A percentile compares a stretch with the other conserved stretches of the same genome.
Evolutionary conservation across 2,329 filamentous ascomycete genomes (phyloP).

Genomic region (Monilinia aucupariae): DNA sequence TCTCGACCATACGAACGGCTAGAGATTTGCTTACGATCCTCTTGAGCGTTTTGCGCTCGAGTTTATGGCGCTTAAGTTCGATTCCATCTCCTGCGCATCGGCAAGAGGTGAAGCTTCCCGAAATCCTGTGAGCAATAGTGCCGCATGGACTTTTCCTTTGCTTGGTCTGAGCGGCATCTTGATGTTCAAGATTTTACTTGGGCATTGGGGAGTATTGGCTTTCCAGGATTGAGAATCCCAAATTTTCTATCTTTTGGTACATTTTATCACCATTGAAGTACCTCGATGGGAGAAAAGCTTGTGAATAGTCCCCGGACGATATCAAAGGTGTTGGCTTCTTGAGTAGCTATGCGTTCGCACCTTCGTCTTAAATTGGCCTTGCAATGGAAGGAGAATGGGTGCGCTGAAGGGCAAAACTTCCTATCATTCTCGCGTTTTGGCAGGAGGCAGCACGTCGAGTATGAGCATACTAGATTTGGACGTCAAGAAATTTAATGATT

Average conservation of each 20-base stretch:
- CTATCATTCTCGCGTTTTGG: not conserved
- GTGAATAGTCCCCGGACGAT: too few relatives aligned
- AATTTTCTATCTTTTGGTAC: not conserved
- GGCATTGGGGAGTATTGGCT: not conserved
- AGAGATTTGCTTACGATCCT: too few relatives aligned
- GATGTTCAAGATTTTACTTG: not conserved
- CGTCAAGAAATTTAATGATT: too few relatives aligned
- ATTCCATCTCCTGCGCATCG: not conserved
- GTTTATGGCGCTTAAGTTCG: not conserved
- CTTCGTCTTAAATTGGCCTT: not conserved
- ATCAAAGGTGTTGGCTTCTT: not conserved
- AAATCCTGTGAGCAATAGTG: not conserved
- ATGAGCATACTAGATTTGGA: not conserved
- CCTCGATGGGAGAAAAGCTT: too few relatives aligned
- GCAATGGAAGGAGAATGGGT: too few relatives aligned
- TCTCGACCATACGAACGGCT: too few relatives aligned
- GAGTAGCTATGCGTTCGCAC: not conserved
- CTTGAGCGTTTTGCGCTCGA: not conserved
- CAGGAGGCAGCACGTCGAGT: not conserved
- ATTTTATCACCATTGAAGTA: not conserved
- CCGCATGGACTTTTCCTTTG: not conserved
- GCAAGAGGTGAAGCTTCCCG: not conserved
- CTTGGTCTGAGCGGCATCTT: not conserved
- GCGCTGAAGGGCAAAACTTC: too few relatives aligned
- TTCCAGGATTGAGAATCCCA: not conserved